Evolutionary conservation across 2,329 filamentous ascomycete species (phyloP).

Genomic region (Zymoseptoria ardabiliae): DNA sequence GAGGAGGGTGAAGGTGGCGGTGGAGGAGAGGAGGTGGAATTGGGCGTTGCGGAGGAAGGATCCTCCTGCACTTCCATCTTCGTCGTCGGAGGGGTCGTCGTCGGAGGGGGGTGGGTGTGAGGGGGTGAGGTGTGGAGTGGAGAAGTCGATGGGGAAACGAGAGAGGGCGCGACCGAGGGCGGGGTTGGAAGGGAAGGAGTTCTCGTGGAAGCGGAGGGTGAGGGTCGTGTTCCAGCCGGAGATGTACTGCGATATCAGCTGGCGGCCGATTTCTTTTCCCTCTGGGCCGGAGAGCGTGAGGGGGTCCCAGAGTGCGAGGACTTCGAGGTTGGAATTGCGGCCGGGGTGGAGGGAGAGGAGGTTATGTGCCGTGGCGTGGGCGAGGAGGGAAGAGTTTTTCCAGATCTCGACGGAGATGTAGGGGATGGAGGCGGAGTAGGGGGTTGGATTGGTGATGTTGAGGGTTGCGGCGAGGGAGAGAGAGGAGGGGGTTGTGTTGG

Average conservation of each 20-base stretch:
- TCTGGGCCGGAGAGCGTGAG: slow-evolving; percentile 51
- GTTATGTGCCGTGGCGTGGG: slow-evolving; percentile 62
- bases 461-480: slow-evolving; percentile 64
- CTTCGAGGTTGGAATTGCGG: slow-evolving; percentile 60
- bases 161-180: slow-evolving; percentile 66
- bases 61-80: slow-evolving; percentile 39
- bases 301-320: slow-evolving; percentile 71
- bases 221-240: slow-evolving; percentile 82
- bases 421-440: slow-evolving; percentile 76
- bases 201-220: slow-evolving; percentile 61
- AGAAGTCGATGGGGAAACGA: slow-evolving; percentile 61
- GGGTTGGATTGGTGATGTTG: slow-evolving; percentile 85
- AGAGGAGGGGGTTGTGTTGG: slow-evolving; percentile 64
- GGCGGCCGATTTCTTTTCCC: slow-evolving; percentile 56
- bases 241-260: slow-evolving; percentile 76
- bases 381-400: slow-evolving; percentile 66
- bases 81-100: slow-evolving; percentile 39
- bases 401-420: slow-evolving; percentile 50
- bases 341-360: slow-evolving; percentile 59
- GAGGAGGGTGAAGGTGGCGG: slow-evolving; percentile 72
- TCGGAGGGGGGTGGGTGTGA: slow-evolving; percentile 35
- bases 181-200: slow-evolving; percentile 67
- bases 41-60: slow-evolving; percentile 80
- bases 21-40: slow-evolving; percentile 78
- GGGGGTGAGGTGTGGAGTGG: slow-evolving; percentile 61